These are phyloP conservation scores for Anisodus acutangulus DNA, from an alignment of 257 asterid genomes.

Conservation along the genomic window DNA sequence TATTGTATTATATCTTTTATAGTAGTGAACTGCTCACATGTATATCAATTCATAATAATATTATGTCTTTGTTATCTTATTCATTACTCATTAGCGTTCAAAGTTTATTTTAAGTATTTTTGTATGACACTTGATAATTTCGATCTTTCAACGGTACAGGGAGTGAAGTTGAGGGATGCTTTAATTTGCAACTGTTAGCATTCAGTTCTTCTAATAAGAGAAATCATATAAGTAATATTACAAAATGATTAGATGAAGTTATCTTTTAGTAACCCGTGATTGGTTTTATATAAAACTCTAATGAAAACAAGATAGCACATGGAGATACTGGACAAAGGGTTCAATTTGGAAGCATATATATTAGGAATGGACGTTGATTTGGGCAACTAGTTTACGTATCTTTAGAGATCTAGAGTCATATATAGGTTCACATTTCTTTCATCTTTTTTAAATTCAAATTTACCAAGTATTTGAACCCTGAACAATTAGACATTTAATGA, in stretches of 20 bases:
- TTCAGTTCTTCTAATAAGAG: no score
- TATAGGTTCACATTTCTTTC: neutral
- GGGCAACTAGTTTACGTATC: neutral
- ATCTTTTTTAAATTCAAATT: neutral
- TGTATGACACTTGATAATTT: no score
- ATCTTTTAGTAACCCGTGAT: conserved; percentile 18
- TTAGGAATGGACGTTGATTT: neutral
- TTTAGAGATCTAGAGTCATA: neutral
- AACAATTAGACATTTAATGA: neutral
- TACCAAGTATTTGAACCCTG: neutral
- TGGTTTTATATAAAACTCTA: neutral
- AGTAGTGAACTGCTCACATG: no score
- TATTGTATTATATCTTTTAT: no score
- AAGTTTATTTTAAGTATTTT: no score
- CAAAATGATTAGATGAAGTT: neutral
- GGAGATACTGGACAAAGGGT: neutral
- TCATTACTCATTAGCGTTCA: no score
- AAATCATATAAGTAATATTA: no score
- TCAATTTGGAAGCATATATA: neutral
- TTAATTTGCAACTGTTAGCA: no score
- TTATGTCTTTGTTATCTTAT: no score
- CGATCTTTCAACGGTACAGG: no score
- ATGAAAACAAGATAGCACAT: conserved; percentile 13
- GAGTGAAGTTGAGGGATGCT: no score
- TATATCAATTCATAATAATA: no score